Evolutionary conservation across 169 alveolate species (phyloP), one percentile per base, ranked within the genome.

Genomic region (Eimeria tenella): DNA sequence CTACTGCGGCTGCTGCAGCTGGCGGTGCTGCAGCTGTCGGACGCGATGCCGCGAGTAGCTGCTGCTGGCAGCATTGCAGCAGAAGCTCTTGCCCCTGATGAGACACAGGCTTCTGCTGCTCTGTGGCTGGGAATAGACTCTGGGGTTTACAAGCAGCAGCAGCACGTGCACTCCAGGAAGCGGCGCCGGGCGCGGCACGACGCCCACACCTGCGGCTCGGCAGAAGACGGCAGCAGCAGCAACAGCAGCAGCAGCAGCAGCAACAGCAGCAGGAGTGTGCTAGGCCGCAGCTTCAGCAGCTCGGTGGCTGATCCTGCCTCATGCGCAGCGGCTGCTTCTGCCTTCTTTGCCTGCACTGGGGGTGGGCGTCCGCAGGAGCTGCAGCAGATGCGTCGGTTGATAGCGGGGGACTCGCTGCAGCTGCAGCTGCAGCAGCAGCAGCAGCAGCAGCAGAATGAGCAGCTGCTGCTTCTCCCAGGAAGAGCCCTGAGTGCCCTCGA

Each of bases 1-100:
- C 79, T 56, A 17, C 81, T 89, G 21, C 94, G 94, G 21, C 82
- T 86, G 23, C 50, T 86, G n/a, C 93, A 86, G 93, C 93, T 86
- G 55, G 93, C 93, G 49, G 62, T 83, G 13, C 91, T 83, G 21
- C 91, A 83, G 75, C 50, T 83, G 25, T 10, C 58, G 23, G 91
- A 83, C 42, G 91, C 91, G 19, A 55, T 83, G 79, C 19, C 79
- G 15, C 91, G 91, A 52, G 42, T 65, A 8, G 49, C 42, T 4
- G 60, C 74, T 10, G 55, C 56, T 3, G 68, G 60, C 70, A 63
- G 62, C 74, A 52, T 31, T 7, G 82, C 82, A 49, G 93, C 8
- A 17, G 88, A 75, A 4, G 31, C 68, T 42, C 86, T 75, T 49
- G 17, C 65, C 5, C 86, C 86, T 7, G 86, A 75, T 15, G 86